These are phyloP conservation scores for Friedmanniomyces simplex DNA, from an alignment of 495 filamentous ascomycete genomes.

Conservation along the genomic window DNA sequence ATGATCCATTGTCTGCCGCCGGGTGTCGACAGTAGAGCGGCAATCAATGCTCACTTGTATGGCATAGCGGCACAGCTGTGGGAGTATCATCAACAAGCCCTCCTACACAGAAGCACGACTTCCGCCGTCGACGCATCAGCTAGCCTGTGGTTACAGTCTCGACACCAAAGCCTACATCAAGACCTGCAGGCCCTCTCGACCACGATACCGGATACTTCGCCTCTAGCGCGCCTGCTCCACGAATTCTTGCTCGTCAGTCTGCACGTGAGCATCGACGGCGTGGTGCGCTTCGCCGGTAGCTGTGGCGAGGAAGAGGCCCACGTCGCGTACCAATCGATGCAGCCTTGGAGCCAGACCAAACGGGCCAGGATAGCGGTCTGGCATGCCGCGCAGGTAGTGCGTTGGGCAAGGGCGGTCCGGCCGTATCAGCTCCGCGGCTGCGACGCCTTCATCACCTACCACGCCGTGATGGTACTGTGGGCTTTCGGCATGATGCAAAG, in stretches of 20 bases:
- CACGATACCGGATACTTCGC: slow-evolving; percentile 25
- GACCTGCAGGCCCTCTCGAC: slow-evolving; percentile 32
- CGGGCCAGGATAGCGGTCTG: slow-evolving; percentile 46
- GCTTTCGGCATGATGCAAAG: slow-evolving; percentile 38
- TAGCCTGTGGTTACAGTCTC: slow-evolving; percentile 38
- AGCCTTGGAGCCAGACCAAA: slow-evolving; percentile 39
- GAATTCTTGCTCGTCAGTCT: slow-evolving; percentile 47
- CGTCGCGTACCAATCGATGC: slow-evolving; percentile 39
- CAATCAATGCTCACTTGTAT: slow-evolving; percentile 38
- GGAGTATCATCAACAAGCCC: slow-evolving; percentile 42
- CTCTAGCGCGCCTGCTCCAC: slow-evolving; percentile 30
- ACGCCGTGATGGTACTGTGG: slow-evolving; percentile 50
- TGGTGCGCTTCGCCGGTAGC: slow-evolving; percentile 51
- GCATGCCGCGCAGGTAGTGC: slow-evolving; percentile 50
- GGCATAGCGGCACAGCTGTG: slow-evolving; percentile 43
- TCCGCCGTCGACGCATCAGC: slow-evolving; percentile 32
- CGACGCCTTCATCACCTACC: slow-evolving; percentile 46
- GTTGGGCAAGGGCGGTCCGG: slow-evolving; percentile 39
- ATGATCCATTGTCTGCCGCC: slow-evolving; percentile 36
- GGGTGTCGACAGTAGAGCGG: slow-evolving; percentile 40
- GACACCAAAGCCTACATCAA: slow-evolving; percentile 34
- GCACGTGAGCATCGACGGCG: slow-evolving; percentile 48
- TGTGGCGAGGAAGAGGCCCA: slow-evolving; percentile 49
- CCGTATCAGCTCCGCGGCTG: slow-evolving; percentile 42
- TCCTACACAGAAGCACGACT: background rate